Conservation (phyloP, 257 asterid species). For the Henckelia pumila region DNA sequence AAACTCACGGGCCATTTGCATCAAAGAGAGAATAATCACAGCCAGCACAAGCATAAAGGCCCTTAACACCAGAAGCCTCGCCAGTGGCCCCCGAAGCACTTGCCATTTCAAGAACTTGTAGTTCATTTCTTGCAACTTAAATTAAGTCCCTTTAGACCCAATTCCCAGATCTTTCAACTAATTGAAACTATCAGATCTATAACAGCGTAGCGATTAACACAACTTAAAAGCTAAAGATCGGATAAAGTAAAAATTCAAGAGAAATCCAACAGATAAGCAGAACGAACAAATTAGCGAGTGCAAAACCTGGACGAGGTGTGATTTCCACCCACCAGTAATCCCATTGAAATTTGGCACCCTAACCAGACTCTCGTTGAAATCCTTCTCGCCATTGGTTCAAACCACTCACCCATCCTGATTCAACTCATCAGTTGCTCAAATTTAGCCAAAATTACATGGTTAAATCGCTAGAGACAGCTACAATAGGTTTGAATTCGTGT, state of each 20-base stretch:
- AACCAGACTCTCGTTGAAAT: conserved; percentile 38
- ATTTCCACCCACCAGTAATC: conserved; percentile 55
- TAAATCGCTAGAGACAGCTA: not conserved
- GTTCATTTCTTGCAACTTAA: conserved; percentile 27
- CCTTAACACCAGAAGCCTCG: conserved; percentile 56
- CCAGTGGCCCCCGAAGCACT: conserved; percentile 41
- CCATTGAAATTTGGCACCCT: conserved; percentile 42
- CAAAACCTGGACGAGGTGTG: conserved; percentile 62
- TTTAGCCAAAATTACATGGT: conserved; percentile 24
- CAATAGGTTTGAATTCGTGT: not conserved
- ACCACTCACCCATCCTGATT: conserved; percentile 31
- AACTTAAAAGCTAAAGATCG: conserved; percentile 19
- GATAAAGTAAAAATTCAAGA: conserved; percentile 5
- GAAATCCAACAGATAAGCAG: conserved; percentile 13
- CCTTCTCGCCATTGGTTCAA: conserved; percentile 33
- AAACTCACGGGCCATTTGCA: conserved; percentile 32
- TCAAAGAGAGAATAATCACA: conserved; percentile 44
- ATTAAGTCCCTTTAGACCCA: not conserved
- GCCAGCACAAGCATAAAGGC: conserved; percentile 54
- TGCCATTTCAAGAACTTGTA: conserved; percentile 41
- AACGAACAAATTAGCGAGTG: conserved; percentile 39
- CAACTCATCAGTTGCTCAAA: not conserved
- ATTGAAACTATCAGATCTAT: conserved; percentile 25
- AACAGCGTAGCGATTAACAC: conserved; percentile 31
- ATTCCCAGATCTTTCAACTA: conserved; percentile 7